These are phyloP conservation scores for Jatropha curcas DNA, from an alignment of 345 rosid species.

Conservation along the genomic window DNA sequence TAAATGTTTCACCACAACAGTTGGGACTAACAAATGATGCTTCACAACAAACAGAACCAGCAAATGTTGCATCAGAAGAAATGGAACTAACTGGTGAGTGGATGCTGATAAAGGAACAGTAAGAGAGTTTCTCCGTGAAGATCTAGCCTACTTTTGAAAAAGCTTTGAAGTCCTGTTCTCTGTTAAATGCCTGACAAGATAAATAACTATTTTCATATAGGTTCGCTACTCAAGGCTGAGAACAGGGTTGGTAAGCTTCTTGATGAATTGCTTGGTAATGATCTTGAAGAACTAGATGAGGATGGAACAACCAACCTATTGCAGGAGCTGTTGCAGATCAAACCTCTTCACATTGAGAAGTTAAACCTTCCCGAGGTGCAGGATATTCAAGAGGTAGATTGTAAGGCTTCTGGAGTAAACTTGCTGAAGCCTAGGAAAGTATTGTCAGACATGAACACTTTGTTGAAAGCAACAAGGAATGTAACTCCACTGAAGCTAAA, in stretches of 20 bases:
- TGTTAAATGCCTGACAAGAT: conserved; percentile 21
- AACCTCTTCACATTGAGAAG: conserved; percentile 47
- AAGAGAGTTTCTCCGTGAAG: not conserved
- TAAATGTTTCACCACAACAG: not conserved
- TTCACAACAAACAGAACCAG: conserved; percentile 31
- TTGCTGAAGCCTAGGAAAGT: conserved; percentile 46
- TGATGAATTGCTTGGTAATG: conserved; percentile 52
- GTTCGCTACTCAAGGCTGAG: conserved; percentile 42
- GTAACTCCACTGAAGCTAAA: conserved; percentile 37
- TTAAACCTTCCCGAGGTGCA: conserved; percentile 59
- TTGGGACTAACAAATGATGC: conserved; percentile 19
- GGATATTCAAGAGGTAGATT: conserved; percentile 47
- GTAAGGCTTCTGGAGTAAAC: conserved; percentile 42
- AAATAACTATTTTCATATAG: conserved; percentile 33
- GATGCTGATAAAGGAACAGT: conserved; percentile 19
- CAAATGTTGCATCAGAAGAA: conserved; percentile 12
- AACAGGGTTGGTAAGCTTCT: conserved; percentile 44
- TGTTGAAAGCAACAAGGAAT: conserved; percentile 35
- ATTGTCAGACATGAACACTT: conserved; percentile 53
- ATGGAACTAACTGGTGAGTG: conserved; percentile 47
- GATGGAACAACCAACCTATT: conserved; percentile 55
- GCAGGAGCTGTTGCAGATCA: conserved; percentile 59
- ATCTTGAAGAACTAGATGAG: conserved; percentile 56
- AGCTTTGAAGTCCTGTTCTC: not conserved
- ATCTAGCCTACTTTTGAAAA: not conserved